Evolutionary conservation across 805 yeast genomes (phyloP), one percentile per base, ranked within the genome.

Genomic region (Myxozyma sirexii): DNA sequence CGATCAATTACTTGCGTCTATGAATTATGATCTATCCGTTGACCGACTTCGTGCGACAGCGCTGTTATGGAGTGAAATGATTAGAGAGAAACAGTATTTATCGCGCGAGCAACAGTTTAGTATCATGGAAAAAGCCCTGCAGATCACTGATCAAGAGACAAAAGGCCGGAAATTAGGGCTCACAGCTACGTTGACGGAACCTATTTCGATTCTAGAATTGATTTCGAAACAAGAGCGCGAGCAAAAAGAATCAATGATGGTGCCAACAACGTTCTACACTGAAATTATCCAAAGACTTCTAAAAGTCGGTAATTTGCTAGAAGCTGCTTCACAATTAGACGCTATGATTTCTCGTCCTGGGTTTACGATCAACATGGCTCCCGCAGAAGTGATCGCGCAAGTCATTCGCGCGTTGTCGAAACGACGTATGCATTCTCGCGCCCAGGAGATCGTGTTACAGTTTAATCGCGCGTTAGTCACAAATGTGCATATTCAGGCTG

Each of bases 121-220:
- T 21, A n/a, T 59, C 26, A 48, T 59, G 59, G 56, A 59, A 31
- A 26, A 29, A 15, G 50, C 62, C n/a, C 33, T 59, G 33, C 33
- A 43, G 8, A 29, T 54, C 33, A 59, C 62, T 5, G 43, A 46
- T 7, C 45, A 15, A 17, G 10, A 29, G 33, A 29, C 6, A 7
- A 10, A 29, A 7, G 10, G 33, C 10, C 33, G 6, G 33, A 29
- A 10, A 7, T 7, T 10, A 29, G 39, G 42, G 17, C 37, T 17
- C 13, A 23, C 37, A 10, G 48, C 31, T 29, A 23, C 35, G 29
- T 13, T 21, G 4, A 17, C 19, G 26, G 35, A 37, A 29, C 46
- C 46, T 12, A 23, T 13, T 12, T 10, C 23, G 29, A 41, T 29
- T 7, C 23, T 41, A 24, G 33, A 23, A 8, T 23, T 33, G 7